Base-by-base conservation (phyloP, 257 asterid species). In the Solanum ossicruentum region DNA sequence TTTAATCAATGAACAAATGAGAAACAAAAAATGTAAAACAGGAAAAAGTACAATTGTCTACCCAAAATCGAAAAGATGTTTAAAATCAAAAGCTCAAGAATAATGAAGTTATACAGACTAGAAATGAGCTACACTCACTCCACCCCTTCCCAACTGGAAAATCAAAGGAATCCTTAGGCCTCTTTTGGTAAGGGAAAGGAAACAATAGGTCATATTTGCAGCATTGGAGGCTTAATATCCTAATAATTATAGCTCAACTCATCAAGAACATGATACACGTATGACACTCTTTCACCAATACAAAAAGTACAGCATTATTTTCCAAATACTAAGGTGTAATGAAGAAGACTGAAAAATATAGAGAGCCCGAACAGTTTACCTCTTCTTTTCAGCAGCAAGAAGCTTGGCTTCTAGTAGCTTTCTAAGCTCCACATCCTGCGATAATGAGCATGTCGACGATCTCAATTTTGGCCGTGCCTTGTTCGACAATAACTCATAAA, bases 331-430 rank as follows among this genome's bases (percentile, higher is more conserved):
- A 43, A 26, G 12, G 51, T 5, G 20, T 3, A 16, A 26, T 10
- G 28, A 60, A 75, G 77, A 52, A 20, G 54, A 84, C 41, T 39
- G 36, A 82, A 58, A 54, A 80, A 54, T 54, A 82, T 82, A 82
- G 20, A 58, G 77, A 61, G 21, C 23, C 57, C 12, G 2, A 72
- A 73, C 43, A 45, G 10, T 43, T 80, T 65, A 88, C 90, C 90
- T 88, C 84, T 88, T 86, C 77, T 88, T 85, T 82, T 86, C 90
- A 73, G 90, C 90, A 13, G 90, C 88, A 69, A 82, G 83, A 71
- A 86, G 88, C 84, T 88, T 88, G 7, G 88, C 88, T 69, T 88
- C 86, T 70, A 86, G 84, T 47, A 32, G 85, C 73, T 73, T 69
- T 80, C 58, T 84, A n/a, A 54, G 75, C 32, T 84, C 84, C 45